Percentiles rank a stretch among this genome's conserved stretches.
phyloP scores from a whole-genome alignment of 2,329 filamentous ascomycete species.

The Cladosporium sp. region DNA sequence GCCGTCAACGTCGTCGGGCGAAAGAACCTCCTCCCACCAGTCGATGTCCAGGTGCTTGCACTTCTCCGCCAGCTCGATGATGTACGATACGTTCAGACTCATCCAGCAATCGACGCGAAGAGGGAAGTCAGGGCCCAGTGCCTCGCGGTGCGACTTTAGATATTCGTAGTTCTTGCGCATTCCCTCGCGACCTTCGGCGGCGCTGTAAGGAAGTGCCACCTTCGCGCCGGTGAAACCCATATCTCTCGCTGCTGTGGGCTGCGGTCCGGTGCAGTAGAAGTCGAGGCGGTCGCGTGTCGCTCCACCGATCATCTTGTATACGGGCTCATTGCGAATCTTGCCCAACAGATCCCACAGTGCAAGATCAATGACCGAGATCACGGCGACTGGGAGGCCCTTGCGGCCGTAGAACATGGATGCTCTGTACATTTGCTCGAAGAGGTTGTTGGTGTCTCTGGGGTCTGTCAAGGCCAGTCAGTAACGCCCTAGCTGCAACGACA shows the following conservation, averaged over 20 bases:
- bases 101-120: constrained; percentile 97
- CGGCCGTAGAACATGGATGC: constrained; percentile 94
- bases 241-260: constrained; percentile 70
- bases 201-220: constrained; percentile 82
- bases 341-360: constrained; percentile 89
- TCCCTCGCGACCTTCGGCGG: constrained; percentile 77
- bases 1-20: constrained; percentile 86
- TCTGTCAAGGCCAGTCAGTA: constrained; percentile 44
- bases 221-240: constrained; percentile 92
- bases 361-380: constrained; percentile 91
- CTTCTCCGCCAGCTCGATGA: constrained; percentile 81
- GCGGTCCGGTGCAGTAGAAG: constrained; percentile 93
- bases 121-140: constrained; percentile 83
- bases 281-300: constrained; percentile 76
- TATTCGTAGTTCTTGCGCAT: constrained; percentile 88
- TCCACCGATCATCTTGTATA: constrained; percentile 90
- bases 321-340: constrained; percentile 86
- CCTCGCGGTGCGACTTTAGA: constrained; percentile 75
- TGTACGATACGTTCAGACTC: constrained; percentile 89
- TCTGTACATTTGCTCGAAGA: constrained; percentile 96
- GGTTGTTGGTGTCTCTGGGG: constrained; percentile 81
- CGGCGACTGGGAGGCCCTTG: constrained; percentile 82
- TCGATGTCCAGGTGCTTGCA: constrained; percentile 82
- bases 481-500: not conserved
- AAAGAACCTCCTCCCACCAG: constrained; percentile 96